Evolutionary conservation across 352 stramenopile species (phyloP).

Genomic region (Phytophthora macrochlamydospora): DNA sequence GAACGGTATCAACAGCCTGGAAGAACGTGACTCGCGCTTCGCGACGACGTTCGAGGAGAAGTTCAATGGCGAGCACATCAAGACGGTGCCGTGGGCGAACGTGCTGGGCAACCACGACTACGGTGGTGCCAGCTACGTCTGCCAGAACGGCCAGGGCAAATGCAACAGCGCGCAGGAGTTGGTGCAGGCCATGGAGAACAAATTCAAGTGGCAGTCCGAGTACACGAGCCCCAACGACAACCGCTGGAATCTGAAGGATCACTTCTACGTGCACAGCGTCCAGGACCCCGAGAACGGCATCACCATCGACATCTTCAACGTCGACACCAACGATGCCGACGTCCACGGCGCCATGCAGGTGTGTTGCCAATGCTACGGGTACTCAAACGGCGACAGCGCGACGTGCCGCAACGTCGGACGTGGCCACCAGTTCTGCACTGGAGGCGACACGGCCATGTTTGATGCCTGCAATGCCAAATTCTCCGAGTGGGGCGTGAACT

Average conservation of each 20-base stretch:
- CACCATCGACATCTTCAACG: conserved; percentile 1
- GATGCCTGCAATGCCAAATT: neutral
- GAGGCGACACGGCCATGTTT: conserved; percentile 1
- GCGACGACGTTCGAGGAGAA: neutral
- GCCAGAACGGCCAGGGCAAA: conserved; percentile 19
- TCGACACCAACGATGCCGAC: neutral
- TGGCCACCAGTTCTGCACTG: neutral
- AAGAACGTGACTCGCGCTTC: conserved; percentile 1
- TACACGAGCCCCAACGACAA: conserved; percentile 4
- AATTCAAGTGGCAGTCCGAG: conserved; percentile 4
- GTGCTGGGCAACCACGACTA: conserved; percentile 53
- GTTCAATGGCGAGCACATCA: neutral
- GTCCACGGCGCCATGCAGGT: conserved; percentile 1
- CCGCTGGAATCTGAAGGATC: neutral
- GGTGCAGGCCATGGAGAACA: neutral
- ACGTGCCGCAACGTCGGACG: neutral
- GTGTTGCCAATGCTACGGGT: conserved; percentile 3
- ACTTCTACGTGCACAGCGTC: neutral
- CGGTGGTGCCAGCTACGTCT: conserved; percentile 48
- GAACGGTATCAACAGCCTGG: neutral
- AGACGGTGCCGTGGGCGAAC: neutral
- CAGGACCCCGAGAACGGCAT: neutral
- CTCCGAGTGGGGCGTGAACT: neutral
- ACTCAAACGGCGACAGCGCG: neutral
- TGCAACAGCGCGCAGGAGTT: neutral